Conservation (phyloP, 495 filamentous ascomycete genomes). For the Thermochaetoides thermophila region DNA sequence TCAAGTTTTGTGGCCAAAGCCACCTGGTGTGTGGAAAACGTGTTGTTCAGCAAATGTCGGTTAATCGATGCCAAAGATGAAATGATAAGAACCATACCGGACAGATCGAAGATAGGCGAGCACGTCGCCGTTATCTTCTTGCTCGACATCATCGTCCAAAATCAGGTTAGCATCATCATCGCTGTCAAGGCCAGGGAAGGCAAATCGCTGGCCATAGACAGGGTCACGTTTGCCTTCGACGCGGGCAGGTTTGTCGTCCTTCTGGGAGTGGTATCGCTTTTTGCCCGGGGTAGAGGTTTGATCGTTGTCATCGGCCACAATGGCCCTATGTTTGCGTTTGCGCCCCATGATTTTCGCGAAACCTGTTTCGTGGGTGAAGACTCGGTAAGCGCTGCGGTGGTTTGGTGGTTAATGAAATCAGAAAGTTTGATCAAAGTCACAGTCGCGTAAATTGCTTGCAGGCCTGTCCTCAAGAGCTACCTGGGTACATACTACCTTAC, state of each 20-base stretch:
- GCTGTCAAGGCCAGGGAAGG: conserved; percentile 60
- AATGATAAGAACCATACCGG: conserved; percentile 41
- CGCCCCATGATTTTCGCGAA: conserved; percentile 13
- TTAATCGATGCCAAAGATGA: conserved; percentile 7
- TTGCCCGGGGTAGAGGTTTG: conserved; percentile 10
- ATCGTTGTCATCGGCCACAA: conserved; percentile 4
- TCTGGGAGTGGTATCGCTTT: conserved; percentile 16
- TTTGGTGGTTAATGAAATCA: no score
- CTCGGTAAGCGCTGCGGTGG: no score
- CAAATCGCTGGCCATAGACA: conserved; percentile 59
- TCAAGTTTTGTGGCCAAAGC: conserved; percentile 3
- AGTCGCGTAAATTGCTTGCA: no score
- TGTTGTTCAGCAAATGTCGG: conserved; percentile 19
- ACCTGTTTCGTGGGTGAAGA: no score
- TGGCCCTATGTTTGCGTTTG: conserved; percentile 14
- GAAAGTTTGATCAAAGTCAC: no score
- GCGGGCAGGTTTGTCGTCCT: conserved; percentile 6
- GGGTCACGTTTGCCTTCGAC: conserved; percentile 35
- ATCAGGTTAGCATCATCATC: conserved; percentile 16
- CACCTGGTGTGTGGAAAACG: conserved; percentile 7
- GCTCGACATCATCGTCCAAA: conserved; percentile 35
- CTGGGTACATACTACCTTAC: no score
- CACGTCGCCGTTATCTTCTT: conserved; percentile 45
- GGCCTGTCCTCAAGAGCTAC: no score
- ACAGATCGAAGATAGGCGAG: conserved; percentile 67